A percentile compares a stretch with the other conserved stretches of the same genome.
These are phyloP conservation scores for Pleurotus ostreatus DNA, from an alignment of 768 basidiomycete genomes.

Conservation along the genomic window DNA sequence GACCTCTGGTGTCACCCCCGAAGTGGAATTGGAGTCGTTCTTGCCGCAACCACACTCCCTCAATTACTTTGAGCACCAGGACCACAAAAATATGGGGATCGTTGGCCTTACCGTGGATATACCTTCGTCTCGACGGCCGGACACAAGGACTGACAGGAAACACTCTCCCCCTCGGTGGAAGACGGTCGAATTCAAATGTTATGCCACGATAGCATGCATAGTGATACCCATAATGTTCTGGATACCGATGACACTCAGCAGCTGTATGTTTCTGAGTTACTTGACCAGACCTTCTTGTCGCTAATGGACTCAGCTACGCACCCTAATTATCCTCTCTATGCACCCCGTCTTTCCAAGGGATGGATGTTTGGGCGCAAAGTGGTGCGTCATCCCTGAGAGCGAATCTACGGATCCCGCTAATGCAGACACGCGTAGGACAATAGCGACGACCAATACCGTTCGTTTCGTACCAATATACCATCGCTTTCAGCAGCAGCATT, in stretches of 20 bases:
- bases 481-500: slow-evolving; percentile 45
- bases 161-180: slow-evolving; percentile 61
- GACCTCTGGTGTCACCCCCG: background rate
- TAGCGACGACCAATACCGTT: slow-evolving; percentile 87
- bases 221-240: slow-evolving; percentile 74
- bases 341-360: slow-evolving; percentile 54
- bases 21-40: background rate
- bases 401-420: slow-evolving; percentile 1
- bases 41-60: slow-evolving; percentile 4
- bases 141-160: slow-evolving; percentile 16
- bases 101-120: slow-evolving; percentile 52
- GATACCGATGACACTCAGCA: slow-evolving; percentile 71
- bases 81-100: slow-evolving; percentile 22
- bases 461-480: slow-evolving; percentile 79
- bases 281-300: background rate
- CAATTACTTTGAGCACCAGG: slow-evolving; percentile 1
- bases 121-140: slow-evolving; percentile 27
- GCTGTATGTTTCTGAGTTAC: slow-evolving; percentile 46
- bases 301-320: slow-evolving; percentile 49
- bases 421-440: slow-evolving; percentile 61
- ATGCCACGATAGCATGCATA: slow-evolving; percentile 55
- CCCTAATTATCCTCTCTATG: slow-evolving; percentile 68
- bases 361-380: slow-evolving; percentile 82
- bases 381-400: slow-evolving; percentile 43
- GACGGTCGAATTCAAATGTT: slow-evolving; percentile 77